phyloP scores from a whole-genome alignment of 2,329 filamentous ascomycete species.

The Aspergillus oerlinghausenensis region DNA sequence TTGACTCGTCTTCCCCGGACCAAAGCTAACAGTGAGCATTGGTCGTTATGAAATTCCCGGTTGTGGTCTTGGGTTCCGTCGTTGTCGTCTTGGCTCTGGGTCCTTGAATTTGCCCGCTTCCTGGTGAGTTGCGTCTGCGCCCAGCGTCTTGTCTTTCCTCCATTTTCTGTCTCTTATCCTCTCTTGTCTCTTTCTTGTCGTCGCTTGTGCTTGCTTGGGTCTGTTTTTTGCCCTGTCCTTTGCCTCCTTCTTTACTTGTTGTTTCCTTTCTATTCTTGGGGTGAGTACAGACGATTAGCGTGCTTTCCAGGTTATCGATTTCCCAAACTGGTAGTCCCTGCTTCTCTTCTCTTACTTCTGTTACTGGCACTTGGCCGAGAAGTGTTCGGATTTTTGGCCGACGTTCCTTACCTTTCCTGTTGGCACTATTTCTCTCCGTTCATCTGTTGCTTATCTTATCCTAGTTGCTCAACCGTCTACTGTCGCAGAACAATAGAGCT shows the following conservation, averaged over 20 bases:
- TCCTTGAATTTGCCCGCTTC: slow-evolving; percentile 11
- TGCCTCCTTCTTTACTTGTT: slow-evolving; percentile 4
- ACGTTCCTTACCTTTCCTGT: background rate
- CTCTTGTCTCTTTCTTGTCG: slow-evolving; percentile 10
- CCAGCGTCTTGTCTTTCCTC: slow-evolving; percentile 10
- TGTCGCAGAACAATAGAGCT: background rate
- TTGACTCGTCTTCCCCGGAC: background rate
- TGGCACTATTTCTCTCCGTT: background rate
- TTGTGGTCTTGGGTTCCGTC: slow-evolving; percentile 1
- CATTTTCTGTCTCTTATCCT: slow-evolving; percentile 4
- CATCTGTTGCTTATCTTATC: background rate
- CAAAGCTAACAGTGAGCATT: background rate
- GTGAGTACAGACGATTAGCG: background rate
- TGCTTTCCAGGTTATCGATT: background rate
- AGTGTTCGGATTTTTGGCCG: background rate
- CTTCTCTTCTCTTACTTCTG: background rate
- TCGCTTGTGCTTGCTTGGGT: slow-evolving; percentile 5
- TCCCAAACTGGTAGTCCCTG: background rate
- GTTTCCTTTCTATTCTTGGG: slow-evolving; percentile 1
- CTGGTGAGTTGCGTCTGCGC: slow-evolving; percentile 11
- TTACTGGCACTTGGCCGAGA: background rate
- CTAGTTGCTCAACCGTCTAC: background rate
- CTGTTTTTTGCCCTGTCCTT: slow-evolving; percentile 3
- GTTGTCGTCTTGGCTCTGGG: slow-evolving; percentile 11
- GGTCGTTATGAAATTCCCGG: background rate